Conservation (phyloP, 2,329 filamentous ascomycete species). For the Xylariaceae sp. region DNA sequence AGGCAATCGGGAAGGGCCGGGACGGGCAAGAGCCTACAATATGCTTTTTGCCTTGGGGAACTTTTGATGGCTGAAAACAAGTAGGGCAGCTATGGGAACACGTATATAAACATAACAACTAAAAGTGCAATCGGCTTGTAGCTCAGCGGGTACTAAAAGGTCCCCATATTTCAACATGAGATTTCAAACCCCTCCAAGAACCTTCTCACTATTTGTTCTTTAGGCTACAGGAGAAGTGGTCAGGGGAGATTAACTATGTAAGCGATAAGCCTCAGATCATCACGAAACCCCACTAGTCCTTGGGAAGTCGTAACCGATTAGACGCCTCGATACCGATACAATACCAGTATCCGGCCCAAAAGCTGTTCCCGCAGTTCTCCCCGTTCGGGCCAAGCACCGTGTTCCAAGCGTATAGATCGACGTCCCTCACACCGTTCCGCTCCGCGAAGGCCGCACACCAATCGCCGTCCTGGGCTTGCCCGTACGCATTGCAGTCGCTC, state of each 20-base stretch:
- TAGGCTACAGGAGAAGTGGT: too few relatives aligned
- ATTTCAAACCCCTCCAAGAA: too few relatives aligned
- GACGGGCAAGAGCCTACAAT: background rate
- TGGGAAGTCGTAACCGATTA: too few relatives aligned
- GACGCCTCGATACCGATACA: constrained; percentile 5
- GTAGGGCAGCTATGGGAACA: too few relatives aligned
- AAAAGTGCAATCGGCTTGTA: too few relatives aligned
- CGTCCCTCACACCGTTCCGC: background rate
- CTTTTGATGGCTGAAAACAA: background rate
- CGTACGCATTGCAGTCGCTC: constrained; percentile 1
- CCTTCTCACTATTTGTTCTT: too few relatives aligned
- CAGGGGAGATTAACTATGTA: too few relatives aligned
- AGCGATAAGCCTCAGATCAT: too few relatives aligned
- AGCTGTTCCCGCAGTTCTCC: background rate
- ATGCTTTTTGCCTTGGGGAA: background rate
- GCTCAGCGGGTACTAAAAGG: too few relatives aligned
- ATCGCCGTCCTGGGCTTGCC: constrained; percentile 1
- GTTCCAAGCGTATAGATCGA: constrained; percentile 12
- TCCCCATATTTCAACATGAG: too few relatives aligned
- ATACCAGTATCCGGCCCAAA: constrained; percentile 13
- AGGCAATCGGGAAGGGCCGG: background rate
- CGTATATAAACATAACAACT: too few relatives aligned
- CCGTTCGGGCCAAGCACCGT: background rate
- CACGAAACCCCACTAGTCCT: too few relatives aligned
- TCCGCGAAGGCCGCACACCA: background rate